A percentile compares a stretch with the other conserved stretches of the same genome.
Evolutionary conservation across 2,329 filamentous ascomycete genomes (phyloP).

Genomic region (Spiromastix sp.): DNA sequence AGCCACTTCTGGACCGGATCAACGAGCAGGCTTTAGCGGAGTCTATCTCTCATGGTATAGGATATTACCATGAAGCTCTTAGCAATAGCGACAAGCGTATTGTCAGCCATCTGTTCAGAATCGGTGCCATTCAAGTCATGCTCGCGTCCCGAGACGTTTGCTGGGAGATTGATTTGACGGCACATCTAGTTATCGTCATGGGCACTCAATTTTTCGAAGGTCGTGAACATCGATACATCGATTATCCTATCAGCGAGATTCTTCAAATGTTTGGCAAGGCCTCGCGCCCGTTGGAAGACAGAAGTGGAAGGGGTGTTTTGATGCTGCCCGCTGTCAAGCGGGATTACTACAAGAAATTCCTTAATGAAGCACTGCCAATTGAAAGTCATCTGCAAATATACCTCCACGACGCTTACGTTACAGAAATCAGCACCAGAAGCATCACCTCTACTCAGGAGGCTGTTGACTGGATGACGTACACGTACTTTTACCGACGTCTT

Average conservation of each 20-base stretch:
- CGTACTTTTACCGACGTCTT: conserved; percentile 92
- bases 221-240: conserved; percentile 90
- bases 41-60: conserved; percentile 84
- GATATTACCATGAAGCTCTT: conserved; percentile 93
- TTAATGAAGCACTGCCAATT: conserved; percentile 89
- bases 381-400: conserved; percentile 89
- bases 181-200: conserved; percentile 92
- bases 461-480: conserved; percentile 97
- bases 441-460: conserved; percentile 93
- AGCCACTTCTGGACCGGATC: conserved; percentile 69
- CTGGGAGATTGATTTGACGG: conserved; percentile 84
- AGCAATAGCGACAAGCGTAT: conserved; percentile 84
- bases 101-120: conserved; percentile 80
- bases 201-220: conserved; percentile 97
- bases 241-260: conserved; percentile 89
- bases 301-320: conserved; percentile 77
- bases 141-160: conserved; percentile 78
- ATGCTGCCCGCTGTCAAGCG: conserved; percentile 93
- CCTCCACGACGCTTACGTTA: conserved; percentile 91
- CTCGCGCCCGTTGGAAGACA: conserved; percentile 66
- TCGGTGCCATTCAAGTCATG: conserved; percentile 81
- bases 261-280: conserved; percentile 98
- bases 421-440: conserved; percentile 92
- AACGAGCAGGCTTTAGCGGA: conserved; percentile 81
- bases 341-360: conserved; percentile 97